Percentiles rank a stretch among this genome's conserved stretches.
Conservation (phyloP, 2,329 filamentous ascomycete genomes). For the Trichoderma guizhouense region DNA sequence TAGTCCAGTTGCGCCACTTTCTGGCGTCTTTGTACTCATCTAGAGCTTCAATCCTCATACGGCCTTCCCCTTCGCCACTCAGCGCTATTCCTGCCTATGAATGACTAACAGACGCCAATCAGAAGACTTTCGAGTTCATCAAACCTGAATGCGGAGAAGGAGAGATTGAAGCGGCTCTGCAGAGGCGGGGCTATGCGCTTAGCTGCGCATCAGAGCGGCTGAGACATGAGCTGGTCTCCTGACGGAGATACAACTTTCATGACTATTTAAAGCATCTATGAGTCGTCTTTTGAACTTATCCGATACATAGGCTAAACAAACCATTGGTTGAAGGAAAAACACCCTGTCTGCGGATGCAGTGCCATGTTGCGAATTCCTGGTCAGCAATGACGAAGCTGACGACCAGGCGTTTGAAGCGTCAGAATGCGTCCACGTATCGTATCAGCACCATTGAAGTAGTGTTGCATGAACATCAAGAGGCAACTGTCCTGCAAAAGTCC, state of each 20-base stretch:
- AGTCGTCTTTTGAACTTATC: background rate
- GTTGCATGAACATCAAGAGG: background rate
- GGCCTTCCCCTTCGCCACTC: background rate
- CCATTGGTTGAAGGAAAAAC: background rate
- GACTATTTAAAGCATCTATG: background rate
- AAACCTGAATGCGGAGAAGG: background rate
- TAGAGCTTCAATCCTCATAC: background rate
- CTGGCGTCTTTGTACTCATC: background rate
- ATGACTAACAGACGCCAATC: background rate
- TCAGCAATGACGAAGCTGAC: background rate
- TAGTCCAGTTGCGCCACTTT: background rate
- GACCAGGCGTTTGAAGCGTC: background rate
- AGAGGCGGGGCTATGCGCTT: background rate
- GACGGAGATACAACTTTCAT: background rate
- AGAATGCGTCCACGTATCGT: background rate
- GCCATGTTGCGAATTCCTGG: background rate
- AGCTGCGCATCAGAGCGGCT: background rate
- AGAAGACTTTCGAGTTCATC: background rate
- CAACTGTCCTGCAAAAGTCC: background rate
- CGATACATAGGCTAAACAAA: background rate
- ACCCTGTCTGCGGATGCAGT: background rate
- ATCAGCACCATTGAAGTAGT: background rate
- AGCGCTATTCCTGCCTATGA: background rate
- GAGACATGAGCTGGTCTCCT: background rate
- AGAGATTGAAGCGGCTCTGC: background rate